Evolutionary conservation across 129 eudicot genomes (phyloP).

Genomic region (Flaveria linearis): DNA sequence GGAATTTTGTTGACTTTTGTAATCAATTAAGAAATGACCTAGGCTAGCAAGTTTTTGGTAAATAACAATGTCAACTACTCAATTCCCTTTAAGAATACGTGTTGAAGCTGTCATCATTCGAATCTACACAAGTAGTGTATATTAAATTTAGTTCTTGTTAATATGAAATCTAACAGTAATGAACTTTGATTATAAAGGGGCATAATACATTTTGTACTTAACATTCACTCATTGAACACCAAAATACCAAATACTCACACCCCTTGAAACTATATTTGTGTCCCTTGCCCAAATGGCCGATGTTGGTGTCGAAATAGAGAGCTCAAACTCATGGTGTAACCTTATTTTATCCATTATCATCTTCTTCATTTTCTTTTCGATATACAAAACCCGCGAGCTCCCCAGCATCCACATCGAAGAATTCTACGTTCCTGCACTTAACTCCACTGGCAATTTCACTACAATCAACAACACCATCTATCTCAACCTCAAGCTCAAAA

Average conservation of each 20-base stretch:
- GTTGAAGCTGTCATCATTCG: background rate
- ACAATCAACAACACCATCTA: slow-evolving; percentile 33
- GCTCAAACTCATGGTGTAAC: slow-evolving; percentile 19
- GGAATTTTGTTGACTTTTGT: too few relatives aligned
- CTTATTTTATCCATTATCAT: slow-evolving; percentile 17
- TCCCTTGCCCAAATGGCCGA: slow-evolving; percentile 7
- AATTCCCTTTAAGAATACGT: background rate
- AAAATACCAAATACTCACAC: too few relatives aligned
- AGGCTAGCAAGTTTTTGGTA: background rate
- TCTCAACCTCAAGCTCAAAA: slow-evolving; percentile 34
- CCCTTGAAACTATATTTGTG: too few relatives aligned
- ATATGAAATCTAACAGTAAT: background rate
- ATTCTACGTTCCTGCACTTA: slow-evolving; percentile 26
- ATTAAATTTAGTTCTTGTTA: background rate
- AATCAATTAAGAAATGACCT: background rate
- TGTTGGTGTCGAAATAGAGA: background rate
- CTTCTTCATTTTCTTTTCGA: slow-evolving; percentile 33
- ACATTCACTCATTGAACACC: too few relatives aligned
- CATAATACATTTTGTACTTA: too few relatives aligned
- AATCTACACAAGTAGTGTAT: slow-evolving; percentile 4
- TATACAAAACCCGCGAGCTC: slow-evolving; percentile 30
- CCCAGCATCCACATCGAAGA: slow-evolving; percentile 31
- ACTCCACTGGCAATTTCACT: slow-evolving; percentile 16
- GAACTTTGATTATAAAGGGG: background rate
- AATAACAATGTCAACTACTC: slow-evolving; percentile 11